These are phyloP conservation scores for Wickerhamiella brachini DNA, from an alignment of 805 yeast species.

Conservation along the genomic window DNA sequence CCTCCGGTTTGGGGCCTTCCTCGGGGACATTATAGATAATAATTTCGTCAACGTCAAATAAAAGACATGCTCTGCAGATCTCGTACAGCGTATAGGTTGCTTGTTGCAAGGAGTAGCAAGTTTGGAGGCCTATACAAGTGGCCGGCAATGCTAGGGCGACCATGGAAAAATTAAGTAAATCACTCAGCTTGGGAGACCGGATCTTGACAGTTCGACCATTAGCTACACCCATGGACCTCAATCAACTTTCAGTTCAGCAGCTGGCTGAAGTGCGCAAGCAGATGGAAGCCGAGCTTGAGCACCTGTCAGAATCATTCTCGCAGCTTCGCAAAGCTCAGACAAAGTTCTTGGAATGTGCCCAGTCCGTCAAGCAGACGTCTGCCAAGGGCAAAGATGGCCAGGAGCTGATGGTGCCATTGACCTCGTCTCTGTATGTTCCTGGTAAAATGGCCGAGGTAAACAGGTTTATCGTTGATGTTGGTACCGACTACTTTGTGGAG, in stretches of 20 bases:
- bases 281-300: constrained; percentile 74
- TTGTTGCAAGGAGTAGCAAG: constrained; percentile 57
- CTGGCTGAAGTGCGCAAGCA: constrained; percentile 69
- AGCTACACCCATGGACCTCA: constrained; percentile 6
- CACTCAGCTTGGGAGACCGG: no score
- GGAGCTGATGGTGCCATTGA: constrained; percentile 68
- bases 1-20: constrained; percentile 12
- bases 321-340: constrained; percentile 72
- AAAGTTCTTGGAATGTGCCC: constrained; percentile 69
- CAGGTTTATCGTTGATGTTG: constrained; percentile 79
- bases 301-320: constrained; percentile 67
- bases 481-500: constrained; percentile 91
- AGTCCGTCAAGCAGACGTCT: constrained; percentile 47
- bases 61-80: constrained; percentile 59
- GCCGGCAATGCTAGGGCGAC: constrained; percentile 55
- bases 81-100: constrained; percentile 63
- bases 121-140: constrained; percentile 37
- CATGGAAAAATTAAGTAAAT: constrained; percentile 7
- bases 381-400: constrained; percentile 30
- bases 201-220: neutral
- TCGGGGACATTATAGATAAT: constrained; percentile 47
- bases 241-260: constrained; percentile 61
- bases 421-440: constrained; percentile 79
- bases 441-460: constrained; percentile 56
- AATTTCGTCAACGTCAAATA: constrained; percentile 59